These are phyloP conservation scores for Sporothrix schenckii DNA, from an alignment of 2,329 filamentous ascomycete genomes.

Conservation along the genomic window DNA sequence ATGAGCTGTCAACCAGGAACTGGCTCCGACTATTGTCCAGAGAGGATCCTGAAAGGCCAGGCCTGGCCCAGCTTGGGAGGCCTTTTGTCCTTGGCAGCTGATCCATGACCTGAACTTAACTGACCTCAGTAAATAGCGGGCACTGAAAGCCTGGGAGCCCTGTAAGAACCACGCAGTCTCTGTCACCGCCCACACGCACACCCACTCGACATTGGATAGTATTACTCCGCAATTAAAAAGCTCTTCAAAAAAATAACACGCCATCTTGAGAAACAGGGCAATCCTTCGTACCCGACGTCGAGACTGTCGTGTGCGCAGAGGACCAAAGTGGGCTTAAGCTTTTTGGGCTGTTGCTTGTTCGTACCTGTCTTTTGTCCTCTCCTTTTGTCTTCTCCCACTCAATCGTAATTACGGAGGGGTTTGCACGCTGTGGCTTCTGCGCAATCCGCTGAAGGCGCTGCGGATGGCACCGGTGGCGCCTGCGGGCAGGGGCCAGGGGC, in stretches of 20 bases:
- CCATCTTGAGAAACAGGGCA: no score
- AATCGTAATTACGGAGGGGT: background rate
- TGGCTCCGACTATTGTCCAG: background rate
- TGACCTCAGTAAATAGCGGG: background rate
- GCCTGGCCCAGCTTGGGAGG: conserved; percentile 3
- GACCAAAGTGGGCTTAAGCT: background rate
- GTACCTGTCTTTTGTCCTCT: background rate
- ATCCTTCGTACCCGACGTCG: background rate
- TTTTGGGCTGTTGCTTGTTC: background rate
- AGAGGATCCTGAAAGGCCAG: background rate
- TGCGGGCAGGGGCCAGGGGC: background rate
- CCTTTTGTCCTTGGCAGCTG: conserved; percentile 16
- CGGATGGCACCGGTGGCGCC: conserved; percentile 7
- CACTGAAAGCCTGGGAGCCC: no score
- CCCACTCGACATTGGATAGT: background rate
- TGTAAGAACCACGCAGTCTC: background rate
- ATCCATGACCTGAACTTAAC: background rate
- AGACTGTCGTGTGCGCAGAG: background rate
- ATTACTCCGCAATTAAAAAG: background rate
- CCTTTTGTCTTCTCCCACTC: no score
- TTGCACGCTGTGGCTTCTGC: conserved; percentile 21
- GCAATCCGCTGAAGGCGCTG: background rate
- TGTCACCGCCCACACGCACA: conserved; percentile 19
- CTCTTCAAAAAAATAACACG: no score
- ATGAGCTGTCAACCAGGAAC: conserved; percentile 10